Conservation (phyloP, 148 eudicot genomes). For the Euryodendron excelsum region DNA sequence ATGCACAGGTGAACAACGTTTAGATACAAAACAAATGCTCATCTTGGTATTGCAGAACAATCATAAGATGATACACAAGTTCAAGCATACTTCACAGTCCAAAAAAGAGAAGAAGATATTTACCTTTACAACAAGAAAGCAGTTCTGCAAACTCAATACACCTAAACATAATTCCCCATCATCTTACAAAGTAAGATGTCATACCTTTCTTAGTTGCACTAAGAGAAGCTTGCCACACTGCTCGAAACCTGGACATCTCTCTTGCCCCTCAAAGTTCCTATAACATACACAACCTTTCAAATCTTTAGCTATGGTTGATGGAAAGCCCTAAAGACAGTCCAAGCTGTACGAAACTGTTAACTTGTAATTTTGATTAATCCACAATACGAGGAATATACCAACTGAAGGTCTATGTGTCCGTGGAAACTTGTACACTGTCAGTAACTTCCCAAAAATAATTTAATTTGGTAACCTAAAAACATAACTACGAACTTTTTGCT, state of each 20-base stretch:
- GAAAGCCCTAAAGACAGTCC: not conserved
- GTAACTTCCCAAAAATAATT: too few relatives aligned
- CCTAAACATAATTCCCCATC: not conserved
- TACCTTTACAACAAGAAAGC: not conserved
- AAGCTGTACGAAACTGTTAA: not conserved
- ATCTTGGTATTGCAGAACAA: not conserved
- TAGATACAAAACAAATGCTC: not conserved
- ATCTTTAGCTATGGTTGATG: not conserved
- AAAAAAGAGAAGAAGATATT: not conserved
- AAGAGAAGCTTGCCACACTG: conserved; percentile 74
- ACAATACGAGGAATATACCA: too few relatives aligned
- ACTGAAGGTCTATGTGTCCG: too few relatives aligned
- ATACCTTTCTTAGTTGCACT: conserved; percentile 85
- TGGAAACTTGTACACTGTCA: too few relatives aligned
- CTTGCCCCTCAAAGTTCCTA: conserved; percentile 17
- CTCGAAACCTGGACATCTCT: conserved; percentile 74
- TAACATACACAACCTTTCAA: not conserved
- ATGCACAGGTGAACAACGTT: not conserved
- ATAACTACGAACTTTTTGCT: too few relatives aligned
- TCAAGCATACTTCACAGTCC: not conserved
- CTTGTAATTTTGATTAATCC: too few relatives aligned
- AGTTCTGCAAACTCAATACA: not conserved
- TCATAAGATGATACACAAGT: not conserved
- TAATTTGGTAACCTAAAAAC: too few relatives aligned
- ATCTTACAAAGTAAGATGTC: not conserved